Evolutionary conservation across 73 alveolate species (phyloP), one percentile per base, ranked within the genome.

Genomic region (Blepharisma japonicum): DNA sequence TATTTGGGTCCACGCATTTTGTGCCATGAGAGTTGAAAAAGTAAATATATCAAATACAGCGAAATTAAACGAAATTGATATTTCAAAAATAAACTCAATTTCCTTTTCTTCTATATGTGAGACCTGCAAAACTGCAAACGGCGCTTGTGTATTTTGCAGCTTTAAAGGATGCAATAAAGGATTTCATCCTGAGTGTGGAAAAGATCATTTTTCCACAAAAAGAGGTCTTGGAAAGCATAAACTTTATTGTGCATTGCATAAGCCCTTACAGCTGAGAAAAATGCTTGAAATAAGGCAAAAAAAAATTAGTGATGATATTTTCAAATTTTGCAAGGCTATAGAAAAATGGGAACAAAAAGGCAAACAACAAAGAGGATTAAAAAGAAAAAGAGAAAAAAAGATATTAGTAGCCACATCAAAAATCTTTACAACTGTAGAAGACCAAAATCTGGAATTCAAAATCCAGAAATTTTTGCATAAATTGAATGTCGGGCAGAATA

Each of bases 191-290:
- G 46, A 61, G 18, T 61, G 74, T 39, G 46, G 46, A 2, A 14
- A 25, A 14, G 74, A 61, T 14, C 47, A 8, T 8, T 18, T 25
- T 39, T 8, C 23, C 23, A 18, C 50, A 8, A 53, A 11, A 53
- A 61, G 23, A 39, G 11, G 47, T 2, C 14, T n/a, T 25, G 74
- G 23, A 4, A 61, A 61, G 23, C 42, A 32, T 32, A 61, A 61
- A 5, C 14, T 25, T 39, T 61, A 61, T 25, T 61, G 74, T 25
- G 46, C 74, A 8, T 39, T 61, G 2, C 74, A 61, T 39, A 61
- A 61, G 74, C 74, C 74, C 2, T 61, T 61, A 61, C 14, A 61
- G 23, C 74, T 61, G 11, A 14, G 74, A 61, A 61, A 61, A 25
- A 14, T 61, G 38, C 74, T 61, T 25, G 74, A 61, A 25, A 14